Evolutionary conservation across 2,329 filamentous ascomycete species (phyloP), one percentile per base, ranked within the genome.

Genomic region (Paecilomyces variotii): DNA sequence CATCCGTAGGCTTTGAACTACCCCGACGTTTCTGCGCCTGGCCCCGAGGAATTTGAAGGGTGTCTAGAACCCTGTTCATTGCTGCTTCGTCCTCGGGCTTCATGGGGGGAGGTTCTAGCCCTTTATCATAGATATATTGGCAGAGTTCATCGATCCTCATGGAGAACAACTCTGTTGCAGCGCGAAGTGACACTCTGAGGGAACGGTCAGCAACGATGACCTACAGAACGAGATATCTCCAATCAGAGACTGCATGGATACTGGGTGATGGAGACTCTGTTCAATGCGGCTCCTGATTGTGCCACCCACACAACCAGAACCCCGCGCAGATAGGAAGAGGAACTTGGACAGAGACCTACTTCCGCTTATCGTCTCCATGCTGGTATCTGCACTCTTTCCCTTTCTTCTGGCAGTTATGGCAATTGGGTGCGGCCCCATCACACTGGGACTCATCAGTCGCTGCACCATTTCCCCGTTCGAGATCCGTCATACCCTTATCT

Each of bases 111-210:
- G 72, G 70, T 30, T 74, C 66, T 2, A 78, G 64, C 2, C 74
- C 74, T 62, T 75, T 67, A 19, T 76, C 72, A 52, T 70, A 61
- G n/a, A 78, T 78, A 30, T 77, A 78, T 26, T 74, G 70, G 58
- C 64, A 68, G 19, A 75, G 63, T 58, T 75, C 72, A 57, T 75
- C 73, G 53, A 75, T 72, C 52, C 73, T 62, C 1, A 70, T 66
- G 2, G 72, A 74, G 56, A 75, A 75, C 0, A 75, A 60, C 58
- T 73, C 71, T 7, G 71, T 72, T 3, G 71, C 68, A 56, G 68
- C 70, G 57, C 71, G 68, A n/a, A 74, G 65, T 19, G 71, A 73
- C 10, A 74, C 68, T 57, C 71, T 74, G 53, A 27, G 62, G 53
- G 62, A 56, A 55, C 24, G 19, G 56, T 62, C 51, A 61, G 61